Conservation (phyloP, 2,329 filamentous ascomycete species). For the Coniochaeta sp. region DNA sequence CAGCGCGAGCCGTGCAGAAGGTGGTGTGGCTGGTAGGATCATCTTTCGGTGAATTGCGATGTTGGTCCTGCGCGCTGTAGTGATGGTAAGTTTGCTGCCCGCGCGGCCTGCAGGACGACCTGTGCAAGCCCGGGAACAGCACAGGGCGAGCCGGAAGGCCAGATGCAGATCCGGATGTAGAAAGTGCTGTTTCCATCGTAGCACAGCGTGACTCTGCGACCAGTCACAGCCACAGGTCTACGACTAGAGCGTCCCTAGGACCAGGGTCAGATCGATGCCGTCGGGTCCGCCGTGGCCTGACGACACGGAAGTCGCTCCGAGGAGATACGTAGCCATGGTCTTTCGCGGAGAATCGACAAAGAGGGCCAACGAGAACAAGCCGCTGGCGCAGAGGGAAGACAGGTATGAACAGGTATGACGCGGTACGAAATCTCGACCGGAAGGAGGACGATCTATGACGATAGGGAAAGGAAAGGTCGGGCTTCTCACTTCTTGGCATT, state of each 20-base stretch:
- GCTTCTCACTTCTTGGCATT: slow-evolving; percentile 73
- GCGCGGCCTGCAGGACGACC: background rate
- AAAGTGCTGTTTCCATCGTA: background rate
- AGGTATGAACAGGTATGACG: background rate
- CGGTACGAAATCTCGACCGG: background rate
- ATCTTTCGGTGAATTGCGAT: background rate
- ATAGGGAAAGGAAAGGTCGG: background rate
- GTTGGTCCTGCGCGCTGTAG: background rate
- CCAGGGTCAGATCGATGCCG: background rate
- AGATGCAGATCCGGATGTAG: background rate
- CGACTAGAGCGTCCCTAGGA: background rate
- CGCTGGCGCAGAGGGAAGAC: too few species aligned
- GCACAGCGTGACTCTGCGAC: background rate
- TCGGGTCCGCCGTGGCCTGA: background rate
- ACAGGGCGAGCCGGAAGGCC: background rate
- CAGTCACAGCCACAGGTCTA: background rate
- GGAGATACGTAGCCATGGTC: background rate
- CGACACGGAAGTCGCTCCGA: background rate
- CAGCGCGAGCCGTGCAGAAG: background rate
- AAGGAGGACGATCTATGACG: background rate
- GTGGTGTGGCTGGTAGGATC: background rate
- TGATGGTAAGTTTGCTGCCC: background rate
- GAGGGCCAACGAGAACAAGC: background rate
- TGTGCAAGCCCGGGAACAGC: too few species aligned
- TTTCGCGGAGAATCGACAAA: background rate